Base-by-base conservation (phyloP, 129 eudicot species). In the Arctium minus region DNA sequence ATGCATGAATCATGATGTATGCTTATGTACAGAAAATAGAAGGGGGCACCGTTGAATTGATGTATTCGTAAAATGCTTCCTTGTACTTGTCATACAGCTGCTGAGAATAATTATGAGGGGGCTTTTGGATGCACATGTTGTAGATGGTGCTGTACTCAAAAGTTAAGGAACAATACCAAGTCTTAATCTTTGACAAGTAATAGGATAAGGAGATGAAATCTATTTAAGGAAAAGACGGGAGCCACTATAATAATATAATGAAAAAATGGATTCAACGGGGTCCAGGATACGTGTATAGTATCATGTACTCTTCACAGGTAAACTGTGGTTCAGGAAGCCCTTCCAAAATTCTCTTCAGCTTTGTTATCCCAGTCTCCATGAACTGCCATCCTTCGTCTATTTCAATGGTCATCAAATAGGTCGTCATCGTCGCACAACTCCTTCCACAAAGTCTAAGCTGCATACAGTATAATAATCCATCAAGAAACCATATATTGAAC, bases 111-210 rank as follows among this genome's bases (percentile, higher is more conserved):
- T 94, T 91, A 74, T 94, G 82, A 5, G 98, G 94, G 11, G 92
- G 88, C 85, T 92, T 92, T 76, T 94, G 97, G 38, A 91, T 88
- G 77, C 97, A 94, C 97, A 94, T 89, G 86, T 89, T 85, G 67
- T 90, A 94, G 79, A 94, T 88, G 2, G 90, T 86, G 31, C 97
- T 93, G 89, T 68, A 72, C 35, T 72, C 74, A 42, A 73, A 5
- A 71, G 77, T 80, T 32, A 86, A 75, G 76, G 81, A 70, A 42
- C 8, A 42, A 42, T 42, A 42, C 50, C 50, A 42, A 42, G 1
- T 7, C 8, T 42, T 42, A 42, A 42, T 42, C 48, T 42, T 42
- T 42, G 48, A 6, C 8, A 7, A 42, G 11, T 42, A 31, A 79
- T 31, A 80, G 30, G 48, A 8, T 17, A 74, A 46, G 12, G 27